Evolutionary conservation across 1,139 yeast species (phyloP).

Genomic region (Suhomyces anneliseae): DNA sequence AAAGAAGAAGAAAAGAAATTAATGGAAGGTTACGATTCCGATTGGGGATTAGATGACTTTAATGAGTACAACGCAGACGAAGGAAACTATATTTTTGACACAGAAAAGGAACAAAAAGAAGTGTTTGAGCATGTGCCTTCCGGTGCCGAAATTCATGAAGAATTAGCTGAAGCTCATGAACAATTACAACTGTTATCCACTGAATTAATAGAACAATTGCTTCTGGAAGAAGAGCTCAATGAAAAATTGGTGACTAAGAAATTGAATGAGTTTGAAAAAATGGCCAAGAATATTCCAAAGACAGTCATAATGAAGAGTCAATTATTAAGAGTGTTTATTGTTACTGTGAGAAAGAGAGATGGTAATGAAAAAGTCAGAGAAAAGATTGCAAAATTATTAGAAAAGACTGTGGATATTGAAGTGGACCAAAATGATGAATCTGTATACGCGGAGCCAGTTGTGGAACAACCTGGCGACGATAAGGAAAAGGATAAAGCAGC

Average conservation of each 20-base stretch:
- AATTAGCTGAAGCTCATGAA: slow-evolving; percentile 17
- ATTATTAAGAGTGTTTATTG: slow-evolving; percentile 33
- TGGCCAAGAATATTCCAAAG: slow-evolving; percentile 26
- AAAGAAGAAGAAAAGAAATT: slow-evolving; percentile 20
- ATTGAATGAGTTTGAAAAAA: slow-evolving; percentile 19
- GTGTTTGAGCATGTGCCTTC: slow-evolving; percentile 29
- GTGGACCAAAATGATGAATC: slow-evolving; percentile 7
- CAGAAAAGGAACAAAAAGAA: slow-evolving; percentile 29
- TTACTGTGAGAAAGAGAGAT: slow-evolving; percentile 30
- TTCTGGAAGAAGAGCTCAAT: slow-evolving; percentile 14
- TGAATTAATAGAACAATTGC: slow-evolving; percentile 19
- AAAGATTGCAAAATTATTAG: slow-evolving; percentile 25
- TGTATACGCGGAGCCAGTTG: background rate
- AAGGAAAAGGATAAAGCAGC: slow-evolving; percentile 4
- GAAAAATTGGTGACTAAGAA: slow-evolving; percentile 18
- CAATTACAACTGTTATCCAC: slow-evolving; percentile 24
- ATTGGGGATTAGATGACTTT: slow-evolving; percentile 45
- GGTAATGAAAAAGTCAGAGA: slow-evolving; percentile 21
- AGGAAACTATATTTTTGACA: slow-evolving; percentile 40
- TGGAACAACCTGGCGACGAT: slow-evolving; percentile 12
- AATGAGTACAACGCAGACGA: slow-evolving; percentile 18
- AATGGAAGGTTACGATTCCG: slow-evolving; percentile 35
- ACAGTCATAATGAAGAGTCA: slow-evolving; percentile 33
- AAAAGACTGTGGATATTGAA: slow-evolving; percentile 22
- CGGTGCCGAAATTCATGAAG: slow-evolving; percentile 21